phyloP scores from a whole-genome alignment of 371 early-diverging fungal species.

The Apophysomyces elegans region DNA sequence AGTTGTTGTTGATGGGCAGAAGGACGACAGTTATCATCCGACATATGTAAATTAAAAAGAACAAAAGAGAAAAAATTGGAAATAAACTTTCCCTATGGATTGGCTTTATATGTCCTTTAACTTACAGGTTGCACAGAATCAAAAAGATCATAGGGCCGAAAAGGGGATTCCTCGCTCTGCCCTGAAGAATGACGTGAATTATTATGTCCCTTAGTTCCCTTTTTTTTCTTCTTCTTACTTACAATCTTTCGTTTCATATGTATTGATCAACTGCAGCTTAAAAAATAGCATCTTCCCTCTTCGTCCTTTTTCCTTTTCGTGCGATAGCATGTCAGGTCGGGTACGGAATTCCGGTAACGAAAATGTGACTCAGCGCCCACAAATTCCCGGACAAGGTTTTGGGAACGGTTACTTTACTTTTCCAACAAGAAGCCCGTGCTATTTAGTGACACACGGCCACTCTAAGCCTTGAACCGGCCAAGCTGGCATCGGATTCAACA shows the following conservation, averaged over 20 bases:
- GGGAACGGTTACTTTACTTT: constrained; percentile 4
- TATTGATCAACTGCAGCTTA: neutral
- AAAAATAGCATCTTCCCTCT: neutral
- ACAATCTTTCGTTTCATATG: neutral
- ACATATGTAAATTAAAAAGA: neutral
- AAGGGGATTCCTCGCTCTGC: neutral
- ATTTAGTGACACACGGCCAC: neutral
- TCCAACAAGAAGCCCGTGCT: constrained; percentile 8
- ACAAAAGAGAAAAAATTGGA: neutral
- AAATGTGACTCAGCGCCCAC: neutral
- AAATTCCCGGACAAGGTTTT: neutral
- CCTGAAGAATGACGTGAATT: constrained; percentile 10
- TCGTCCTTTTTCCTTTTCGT: neutral
- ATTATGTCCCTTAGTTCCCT: neutral
- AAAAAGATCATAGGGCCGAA: constrained; percentile 1
- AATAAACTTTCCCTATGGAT: neutral
- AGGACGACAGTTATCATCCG: neutral
- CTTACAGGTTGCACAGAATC: constrained; percentile 6
- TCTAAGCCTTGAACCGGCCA: neutral
- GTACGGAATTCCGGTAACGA: neutral
- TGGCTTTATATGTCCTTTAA: neutral
- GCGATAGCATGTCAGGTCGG: neutral
- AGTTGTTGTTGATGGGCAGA: neutral
- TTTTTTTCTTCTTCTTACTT: neutral
- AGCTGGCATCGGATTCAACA: neutral